Evolutionary conservation across 2,329 filamentous ascomycete species (phyloP), one percentile per base, ranked within the genome.

Genomic region (Fusarium poae): DNA sequence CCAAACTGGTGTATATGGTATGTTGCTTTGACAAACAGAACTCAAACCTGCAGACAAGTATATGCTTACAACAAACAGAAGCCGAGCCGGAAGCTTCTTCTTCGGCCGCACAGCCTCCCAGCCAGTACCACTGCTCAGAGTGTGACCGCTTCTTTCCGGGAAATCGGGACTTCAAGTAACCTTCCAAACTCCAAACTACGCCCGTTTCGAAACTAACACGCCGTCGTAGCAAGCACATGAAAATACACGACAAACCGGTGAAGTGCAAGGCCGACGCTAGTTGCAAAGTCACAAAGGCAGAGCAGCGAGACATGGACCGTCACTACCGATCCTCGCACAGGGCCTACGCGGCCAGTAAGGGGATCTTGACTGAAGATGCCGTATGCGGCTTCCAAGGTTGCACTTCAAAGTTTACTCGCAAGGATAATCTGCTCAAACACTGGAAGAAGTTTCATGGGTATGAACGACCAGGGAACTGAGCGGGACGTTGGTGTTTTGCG

Each of bases 251-350:
- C 5, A 72, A 43, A 23, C 73, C 73, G 3, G 34, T 72, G 10
- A 59, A 50, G 29, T 75, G 73, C 40, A 15, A 72, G 45, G 73
- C 70, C n/a, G 51, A 68, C 10, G 23, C 27, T 5, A 29, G 20
- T 20, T 75, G 73, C 30, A 27, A 20, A 0, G 25, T 37, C 20
- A 44, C 20, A 27, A 62, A 48, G 18, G 72, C 73, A 32, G 69
- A 75, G 23, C 50, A 68, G 32, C 64, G 73, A 5, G 73, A 75
- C 58, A 70, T 75, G 71, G 37, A 72, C 23, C 65, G 73, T 16
- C 73, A 75, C 46, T 75, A 75, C 40, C 27, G 23, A n/a, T 51
- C 5, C 13, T 29, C 40, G n/a, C 73, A 75, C 18, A 56, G 23
- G 27, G 20, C 15, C 3, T 71, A 55, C 29, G 73, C 73, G 8